These are phyloP conservation scores for Scutellaria minor DNA, from an alignment of 257 asterid genomes.

Conservation along the genomic window DNA sequence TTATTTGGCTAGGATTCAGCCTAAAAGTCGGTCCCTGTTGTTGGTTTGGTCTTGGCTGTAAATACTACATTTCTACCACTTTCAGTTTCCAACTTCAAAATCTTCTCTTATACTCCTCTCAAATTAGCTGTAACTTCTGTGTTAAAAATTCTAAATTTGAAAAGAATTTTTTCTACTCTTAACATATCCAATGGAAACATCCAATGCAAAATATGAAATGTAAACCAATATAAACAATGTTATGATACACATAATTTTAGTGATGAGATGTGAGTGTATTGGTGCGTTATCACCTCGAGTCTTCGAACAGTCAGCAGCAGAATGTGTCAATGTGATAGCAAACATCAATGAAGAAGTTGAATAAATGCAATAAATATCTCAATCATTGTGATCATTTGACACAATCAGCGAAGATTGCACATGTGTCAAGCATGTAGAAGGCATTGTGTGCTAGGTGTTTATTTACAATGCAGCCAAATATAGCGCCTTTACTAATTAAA, in stretches of 20 bases:
- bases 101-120: not conserved
- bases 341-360: conserved; percentile 5
- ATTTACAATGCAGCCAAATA: no score
- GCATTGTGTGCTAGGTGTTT: not conserved
- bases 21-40: no score
- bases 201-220: not conserved
- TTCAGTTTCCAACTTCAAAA: not conserved
- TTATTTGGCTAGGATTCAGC: not conserved
- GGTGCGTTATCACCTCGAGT: not conserved
- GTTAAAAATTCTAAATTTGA: not conserved
- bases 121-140: not conserved
- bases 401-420: not conserved
- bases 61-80: not conserved
- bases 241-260: not conserved
- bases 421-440: not conserved
- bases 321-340: not conserved
- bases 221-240: not conserved
- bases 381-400: not conserved
- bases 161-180: not conserved
- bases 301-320: not conserved
- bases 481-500: not conserved
- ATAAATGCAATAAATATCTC: not conserved
- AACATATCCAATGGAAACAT: not conserved
- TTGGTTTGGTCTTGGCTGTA: not conserved
- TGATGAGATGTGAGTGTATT: no score